These are phyloP conservation scores for Tolypocladium nubicola DNA, from an alignment of 2,329 filamentous ascomycete genomes.

Conservation along the genomic window DNA sequence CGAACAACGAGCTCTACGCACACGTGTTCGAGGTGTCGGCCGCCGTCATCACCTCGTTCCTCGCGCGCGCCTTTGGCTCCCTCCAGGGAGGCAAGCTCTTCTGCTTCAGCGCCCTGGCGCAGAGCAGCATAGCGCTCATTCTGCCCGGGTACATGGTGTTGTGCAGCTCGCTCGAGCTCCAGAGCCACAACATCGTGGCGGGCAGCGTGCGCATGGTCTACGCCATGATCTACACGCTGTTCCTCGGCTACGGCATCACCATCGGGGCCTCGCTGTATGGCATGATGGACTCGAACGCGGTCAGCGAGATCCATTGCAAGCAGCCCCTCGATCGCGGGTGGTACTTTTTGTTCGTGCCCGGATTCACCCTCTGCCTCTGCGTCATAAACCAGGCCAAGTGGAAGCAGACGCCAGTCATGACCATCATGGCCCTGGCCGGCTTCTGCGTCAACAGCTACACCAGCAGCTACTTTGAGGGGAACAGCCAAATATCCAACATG, in stretches of 20 bases:
- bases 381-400: slow-evolving; percentile 76
- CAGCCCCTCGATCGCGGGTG: slow-evolving; percentile 31
- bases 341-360: slow-evolving; percentile 63
- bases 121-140: slow-evolving; percentile 67
- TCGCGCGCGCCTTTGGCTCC: slow-evolving; percentile 59
- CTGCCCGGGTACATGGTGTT: slow-evolving; percentile 47
- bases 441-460: slow-evolving; percentile 70
- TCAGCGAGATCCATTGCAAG: slow-evolving; percentile 30
- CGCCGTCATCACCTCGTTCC: slow-evolving; percentile 55
- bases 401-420: slow-evolving; percentile 68
- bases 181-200: slow-evolving; percentile 59
- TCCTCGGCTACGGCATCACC: slow-evolving; percentile 65
- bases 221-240: slow-evolving; percentile 64
- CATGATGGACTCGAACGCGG: slow-evolving; percentile 46
- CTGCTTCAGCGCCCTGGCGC: slow-evolving; percentile 61
- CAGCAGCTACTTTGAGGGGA: slow-evolving; percentile 53
- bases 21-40: slow-evolving; percentile 43
- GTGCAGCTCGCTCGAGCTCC: slow-evolving; percentile 50
- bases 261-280: slow-evolving; percentile 58
- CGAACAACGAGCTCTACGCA: slow-evolving; percentile 60
- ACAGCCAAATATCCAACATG: slow-evolving; percentile 67
- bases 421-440: slow-evolving; percentile 60
- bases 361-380: slow-evolving; percentile 64
- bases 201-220: slow-evolving; percentile 69
- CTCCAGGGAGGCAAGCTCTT: slow-evolving; percentile 48